Evolutionary conservation across 202 grass and related monocot species (phyloP).

Genomic region (Schoenoplectus tabernaemontani): DNA sequence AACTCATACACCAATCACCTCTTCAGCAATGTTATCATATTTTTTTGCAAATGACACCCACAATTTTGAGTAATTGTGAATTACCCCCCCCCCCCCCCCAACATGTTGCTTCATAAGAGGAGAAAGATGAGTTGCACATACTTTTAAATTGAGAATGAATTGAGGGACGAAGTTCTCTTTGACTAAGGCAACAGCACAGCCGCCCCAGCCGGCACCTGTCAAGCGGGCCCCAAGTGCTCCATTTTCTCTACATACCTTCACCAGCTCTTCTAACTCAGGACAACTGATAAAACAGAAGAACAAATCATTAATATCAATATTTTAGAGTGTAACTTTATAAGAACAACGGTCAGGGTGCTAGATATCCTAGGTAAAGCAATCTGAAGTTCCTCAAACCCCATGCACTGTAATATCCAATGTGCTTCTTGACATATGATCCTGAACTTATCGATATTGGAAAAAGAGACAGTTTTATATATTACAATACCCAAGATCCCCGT

Average conservation of each 20-base stretch:
- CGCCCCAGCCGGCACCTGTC: conserved; percentile 93
- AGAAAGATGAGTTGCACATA: conserved; percentile 21
- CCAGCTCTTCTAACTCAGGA: conserved; percentile 90
- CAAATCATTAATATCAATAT: background rate
- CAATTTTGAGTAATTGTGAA: background rate
- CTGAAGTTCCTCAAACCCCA: no score
- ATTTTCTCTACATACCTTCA: conserved; percentile 68
- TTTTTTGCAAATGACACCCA: background rate
- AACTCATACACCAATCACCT: background rate
- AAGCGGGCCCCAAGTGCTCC: conserved; percentile 88
- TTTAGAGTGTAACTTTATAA: no score
- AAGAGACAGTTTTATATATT: no score
- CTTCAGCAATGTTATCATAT: background rate
- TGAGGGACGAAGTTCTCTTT: conserved; percentile 81
- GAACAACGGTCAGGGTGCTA: no score
- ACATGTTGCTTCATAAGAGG: background rate
- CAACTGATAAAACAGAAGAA: conserved; percentile 41
- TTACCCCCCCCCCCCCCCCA: background rate
- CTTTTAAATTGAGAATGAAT: conserved; percentile 94
- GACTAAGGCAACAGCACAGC: conserved; percentile 79
- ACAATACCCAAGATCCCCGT: no score
- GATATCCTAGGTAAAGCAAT: no score
- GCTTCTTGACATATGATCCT: background rate
- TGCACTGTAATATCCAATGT: background rate
- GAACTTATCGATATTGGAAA: background rate